These are phyloP conservation scores for Diaporthe aspalathi DNA, from an alignment of 2,329 filamentous ascomycete genomes.

Conservation along the genomic window DNA sequence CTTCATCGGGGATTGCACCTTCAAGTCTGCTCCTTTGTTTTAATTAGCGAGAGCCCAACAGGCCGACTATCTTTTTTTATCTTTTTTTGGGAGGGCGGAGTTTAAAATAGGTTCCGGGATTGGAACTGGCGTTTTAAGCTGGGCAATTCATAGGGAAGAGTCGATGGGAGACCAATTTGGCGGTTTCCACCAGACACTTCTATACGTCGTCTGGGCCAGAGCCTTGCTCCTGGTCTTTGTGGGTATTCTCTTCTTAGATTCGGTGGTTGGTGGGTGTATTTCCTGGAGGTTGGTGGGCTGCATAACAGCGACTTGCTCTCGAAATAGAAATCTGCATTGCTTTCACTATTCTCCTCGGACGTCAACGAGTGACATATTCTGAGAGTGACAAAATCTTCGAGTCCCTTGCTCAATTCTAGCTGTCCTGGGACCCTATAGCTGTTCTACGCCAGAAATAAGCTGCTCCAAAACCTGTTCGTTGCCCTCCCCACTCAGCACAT, in stretches of 20 bases:
- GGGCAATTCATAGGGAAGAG: neutral
- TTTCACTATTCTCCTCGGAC: neutral
- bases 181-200: neutral
- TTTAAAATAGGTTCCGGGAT: neutral
- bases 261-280: conserved; percentile 15
- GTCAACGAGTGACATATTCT: neutral
- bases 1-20: neutral
- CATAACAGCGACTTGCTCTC: neutral
- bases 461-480: conserved; percentile 61
- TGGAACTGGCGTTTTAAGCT: conserved; percentile 17
- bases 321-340: conserved; percentile 14
- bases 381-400: neutral
- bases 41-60: conserved; percentile 3
- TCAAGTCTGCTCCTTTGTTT: conserved; percentile 8
- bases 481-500: conserved; percentile 52
- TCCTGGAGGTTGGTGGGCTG: neutral
- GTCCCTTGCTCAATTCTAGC: neutral
- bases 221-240: neutral
- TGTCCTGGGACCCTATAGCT: conserved; percentile 51
- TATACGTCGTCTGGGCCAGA: neutral
- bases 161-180: neutral
- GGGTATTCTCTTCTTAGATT: conserved; percentile 3
- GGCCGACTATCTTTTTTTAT: neutral
- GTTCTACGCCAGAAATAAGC: conserved; percentile 67
- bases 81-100: conserved; percentile 12